phyloP scores from a whole-genome alignment of 2,329 filamentous ascomycete species.

The Neocucurbitaria cava region DNA sequence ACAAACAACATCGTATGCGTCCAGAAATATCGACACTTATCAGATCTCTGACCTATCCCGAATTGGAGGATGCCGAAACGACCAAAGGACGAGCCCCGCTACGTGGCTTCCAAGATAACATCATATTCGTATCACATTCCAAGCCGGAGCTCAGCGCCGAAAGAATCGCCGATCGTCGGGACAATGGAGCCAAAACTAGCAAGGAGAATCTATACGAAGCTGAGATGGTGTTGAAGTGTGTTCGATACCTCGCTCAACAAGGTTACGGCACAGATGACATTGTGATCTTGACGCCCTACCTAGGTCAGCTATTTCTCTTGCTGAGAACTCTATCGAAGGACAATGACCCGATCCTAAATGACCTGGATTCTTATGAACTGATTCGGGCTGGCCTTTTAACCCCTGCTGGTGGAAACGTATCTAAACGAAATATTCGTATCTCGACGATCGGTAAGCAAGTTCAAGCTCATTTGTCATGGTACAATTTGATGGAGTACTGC shows the following conservation, averaged over 20 bases:
- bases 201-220: conserved; percentile 72
- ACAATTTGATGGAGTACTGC: neutral
- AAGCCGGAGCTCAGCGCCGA: conserved; percentile 59
- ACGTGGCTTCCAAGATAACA: conserved; percentile 64
- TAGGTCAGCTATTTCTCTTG: conserved; percentile 70
- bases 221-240: conserved; percentile 68
- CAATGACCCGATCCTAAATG: conserved; percentile 71
- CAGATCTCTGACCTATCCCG: conserved; percentile 66
- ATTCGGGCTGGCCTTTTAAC: conserved; percentile 68
- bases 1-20: conserved; percentile 71
- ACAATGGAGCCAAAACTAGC: conserved; percentile 58
- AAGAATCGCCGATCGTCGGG: conserved; percentile 57
- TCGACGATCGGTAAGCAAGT: conserved; percentile 70
- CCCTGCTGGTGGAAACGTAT: conserved; percentile 57
- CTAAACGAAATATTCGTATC: conserved; percentile 63
- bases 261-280: conserved; percentile 71
- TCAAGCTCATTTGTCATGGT: neutral
- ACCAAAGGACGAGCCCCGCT: conserved; percentile 58
- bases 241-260: conserved; percentile 74
- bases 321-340: conserved; percentile 60
- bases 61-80: conserved; percentile 62
- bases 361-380: conserved; percentile 71
- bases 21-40: conserved; percentile 70
- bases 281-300: conserved; percentile 74
- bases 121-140: conserved; percentile 72